Conservation (phyloP, 129 eudicot genomes). For the Saussurea involucrata region DNA sequence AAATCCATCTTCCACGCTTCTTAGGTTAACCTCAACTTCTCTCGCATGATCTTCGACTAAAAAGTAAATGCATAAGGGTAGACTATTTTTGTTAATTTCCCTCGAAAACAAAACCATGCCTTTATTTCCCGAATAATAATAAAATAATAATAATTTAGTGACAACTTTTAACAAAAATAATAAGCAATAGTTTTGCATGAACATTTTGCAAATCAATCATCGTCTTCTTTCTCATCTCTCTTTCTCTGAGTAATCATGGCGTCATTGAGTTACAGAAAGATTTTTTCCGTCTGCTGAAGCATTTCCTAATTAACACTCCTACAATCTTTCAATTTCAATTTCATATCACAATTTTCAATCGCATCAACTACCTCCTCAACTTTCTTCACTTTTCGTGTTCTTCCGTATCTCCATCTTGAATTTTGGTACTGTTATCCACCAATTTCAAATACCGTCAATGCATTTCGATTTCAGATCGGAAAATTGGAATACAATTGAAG, state of each 20-base stretch:
- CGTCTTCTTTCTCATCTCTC: not conserved
- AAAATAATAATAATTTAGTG: no score
- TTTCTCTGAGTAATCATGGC: not conserved
- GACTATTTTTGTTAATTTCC: no score
- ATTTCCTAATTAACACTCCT: not conserved
- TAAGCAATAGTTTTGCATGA: not conserved
- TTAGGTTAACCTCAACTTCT: no score
- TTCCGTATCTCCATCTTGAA: not conserved
- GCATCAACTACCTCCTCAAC: not conserved
- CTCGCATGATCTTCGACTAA: no score
- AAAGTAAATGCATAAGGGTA: no score
- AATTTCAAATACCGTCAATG: not conserved
- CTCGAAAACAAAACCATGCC: no score
- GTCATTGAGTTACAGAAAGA: not conserved
- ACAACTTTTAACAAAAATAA: not conserved
- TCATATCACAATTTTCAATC: not conserved
- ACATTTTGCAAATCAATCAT: not conserved
- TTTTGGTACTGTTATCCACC: not conserved
- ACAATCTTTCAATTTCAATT: not conserved
- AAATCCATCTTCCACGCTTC: no score
- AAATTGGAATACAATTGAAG: not conserved
- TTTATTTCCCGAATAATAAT: no score
- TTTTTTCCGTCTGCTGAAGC: not conserved
- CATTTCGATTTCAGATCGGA: constrained; percentile 4
- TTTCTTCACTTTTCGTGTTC: not conserved